Conservation (phyloP, 805 yeast species). For the Sugiyamaella americana region DNA sequence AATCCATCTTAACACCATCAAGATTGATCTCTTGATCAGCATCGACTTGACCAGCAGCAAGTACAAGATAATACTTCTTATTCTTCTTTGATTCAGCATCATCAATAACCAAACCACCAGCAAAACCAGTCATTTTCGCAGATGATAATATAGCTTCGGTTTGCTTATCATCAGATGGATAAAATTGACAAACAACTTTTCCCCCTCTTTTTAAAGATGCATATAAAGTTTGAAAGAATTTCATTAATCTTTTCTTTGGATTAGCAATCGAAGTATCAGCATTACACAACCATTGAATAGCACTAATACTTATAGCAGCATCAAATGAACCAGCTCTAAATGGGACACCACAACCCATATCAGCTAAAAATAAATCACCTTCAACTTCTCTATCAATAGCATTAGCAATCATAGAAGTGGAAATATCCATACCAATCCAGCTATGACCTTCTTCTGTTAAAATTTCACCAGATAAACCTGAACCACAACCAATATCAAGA, state of each 20-base stretch:
- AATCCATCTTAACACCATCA: conserved; percentile 76
- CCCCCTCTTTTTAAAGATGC: conserved; percentile 89
- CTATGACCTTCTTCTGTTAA: conserved; percentile 86
- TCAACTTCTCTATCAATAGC: conserved; percentile 89
- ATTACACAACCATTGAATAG: conserved; percentile 96
- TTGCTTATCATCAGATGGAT: conserved; percentile 86
- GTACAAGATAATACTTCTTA: conserved; percentile 82
- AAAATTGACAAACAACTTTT: conserved; percentile 94
- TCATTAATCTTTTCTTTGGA: conserved; percentile 72
- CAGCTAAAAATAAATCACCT: conserved; percentile 87
- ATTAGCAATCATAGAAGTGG: conserved; percentile 93
- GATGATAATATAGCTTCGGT: conserved; percentile 69
- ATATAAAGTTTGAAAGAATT: conserved; percentile 83
- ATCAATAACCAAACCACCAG: conserved; percentile 91
- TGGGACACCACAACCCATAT: conserved; percentile 91
- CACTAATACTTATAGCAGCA: conserved; percentile 91
- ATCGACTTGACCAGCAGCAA: conserved; percentile 79
- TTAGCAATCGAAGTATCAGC: conserved; percentile 81
- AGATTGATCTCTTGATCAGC: conserved; percentile 71
- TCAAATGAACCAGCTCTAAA: conserved; percentile 95
- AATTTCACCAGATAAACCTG: conserved; percentile 93
- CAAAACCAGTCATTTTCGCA: conserved; percentile 92
- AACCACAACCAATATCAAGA: conserved; percentile 94
- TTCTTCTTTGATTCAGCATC: conserved; percentile 90
- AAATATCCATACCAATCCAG: conserved; percentile 96